A percentile compares a stretch with the other conserved stretches of the same genome.
These are phyloP conservation scores for Aureobasidium sp. DNA, from an alignment of 2,329 filamentous ascomycete species.

Conservation along the genomic window DNA sequence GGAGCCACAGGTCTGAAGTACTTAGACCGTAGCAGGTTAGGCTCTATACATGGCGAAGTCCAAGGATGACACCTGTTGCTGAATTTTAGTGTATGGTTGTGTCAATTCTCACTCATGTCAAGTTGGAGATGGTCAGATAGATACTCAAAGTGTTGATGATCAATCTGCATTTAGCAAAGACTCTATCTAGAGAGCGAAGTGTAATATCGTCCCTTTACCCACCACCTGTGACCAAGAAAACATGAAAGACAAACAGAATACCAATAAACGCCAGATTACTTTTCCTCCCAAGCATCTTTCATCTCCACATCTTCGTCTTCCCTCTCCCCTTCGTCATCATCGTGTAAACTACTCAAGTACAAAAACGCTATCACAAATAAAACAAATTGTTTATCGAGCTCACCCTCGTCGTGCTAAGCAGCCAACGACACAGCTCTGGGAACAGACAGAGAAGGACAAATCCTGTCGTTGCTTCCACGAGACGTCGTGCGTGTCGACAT, in stretches of 20 bases:
- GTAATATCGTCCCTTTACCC: background rate
- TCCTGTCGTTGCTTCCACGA: background rate
- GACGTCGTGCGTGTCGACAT: background rate
- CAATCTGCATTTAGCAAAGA: background rate
- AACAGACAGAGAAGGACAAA: background rate
- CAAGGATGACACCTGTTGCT: background rate
- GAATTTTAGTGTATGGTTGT: background rate
- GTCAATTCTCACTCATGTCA: background rate
- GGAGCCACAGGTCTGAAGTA: background rate
- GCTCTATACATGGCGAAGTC: background rate
- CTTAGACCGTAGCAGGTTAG: no score
- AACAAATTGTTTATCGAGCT: slow-evolving; percentile 4
- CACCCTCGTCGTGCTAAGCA: slow-evolving; percentile 8
- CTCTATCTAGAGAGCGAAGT: background rate
- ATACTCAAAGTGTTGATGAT: background rate
- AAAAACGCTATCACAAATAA: slow-evolving; percentile 1
- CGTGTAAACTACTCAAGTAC: background rate
- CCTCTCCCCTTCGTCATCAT: background rate
- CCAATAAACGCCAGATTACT: background rate
- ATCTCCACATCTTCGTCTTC: background rate
- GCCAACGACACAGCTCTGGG: background rate
- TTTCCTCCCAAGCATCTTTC: background rate
- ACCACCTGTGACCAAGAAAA: background rate
- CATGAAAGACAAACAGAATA: background rate
- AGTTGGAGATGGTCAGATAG: background rate